phyloP scores from a whole-genome alignment of 176 grass and related monocot species.

The Eragrostis nindensis region DNA sequence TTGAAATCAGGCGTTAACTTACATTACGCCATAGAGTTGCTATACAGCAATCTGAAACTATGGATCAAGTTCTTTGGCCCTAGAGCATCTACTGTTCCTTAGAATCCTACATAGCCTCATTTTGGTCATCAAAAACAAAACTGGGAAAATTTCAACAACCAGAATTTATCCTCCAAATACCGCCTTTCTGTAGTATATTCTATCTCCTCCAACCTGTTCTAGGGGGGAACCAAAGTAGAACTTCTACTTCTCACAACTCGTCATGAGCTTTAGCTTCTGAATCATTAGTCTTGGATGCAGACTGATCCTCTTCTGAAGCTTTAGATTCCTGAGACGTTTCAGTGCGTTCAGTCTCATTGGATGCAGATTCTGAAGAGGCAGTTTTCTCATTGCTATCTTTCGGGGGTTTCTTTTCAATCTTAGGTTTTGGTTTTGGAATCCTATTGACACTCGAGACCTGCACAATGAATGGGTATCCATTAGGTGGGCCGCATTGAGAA shows the following conservation, averaged over 20 bases:
- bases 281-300: conserved; percentile 42
- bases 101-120: conserved; percentile 38
- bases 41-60: conserved; percentile 33
- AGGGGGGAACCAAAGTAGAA: not conserved
- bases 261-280: conserved; percentile 71
- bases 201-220: conserved; percentile 1
- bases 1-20: conserved; percentile 16
- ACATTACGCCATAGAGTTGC: conserved; percentile 23
- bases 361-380: conserved; percentile 41
- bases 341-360: conserved; percentile 37
- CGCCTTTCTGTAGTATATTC: conserved; percentile 27
- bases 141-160: conserved; percentile 39
- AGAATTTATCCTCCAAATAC: conserved; percentile 11
- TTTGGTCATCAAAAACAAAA: conserved; percentile 36
- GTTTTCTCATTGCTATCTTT: conserved; percentile 71
- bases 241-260: conserved; percentile 70
- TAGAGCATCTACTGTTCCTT: conserved; percentile 26
- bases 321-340: conserved; percentile 47
- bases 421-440: conserved; percentile 97
- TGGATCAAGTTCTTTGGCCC: not conserved
- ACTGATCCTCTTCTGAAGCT: conserved; percentile 31
- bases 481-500: conserved; percentile 1
- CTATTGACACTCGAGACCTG: conserved; percentile 88
- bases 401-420: conserved; percentile 81
- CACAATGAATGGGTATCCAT: not conserved